phyloP scores from a whole-genome alignment of 2,329 filamentous ascomycete genomes.

The Paecilomyces dactylethromorphus region DNA sequence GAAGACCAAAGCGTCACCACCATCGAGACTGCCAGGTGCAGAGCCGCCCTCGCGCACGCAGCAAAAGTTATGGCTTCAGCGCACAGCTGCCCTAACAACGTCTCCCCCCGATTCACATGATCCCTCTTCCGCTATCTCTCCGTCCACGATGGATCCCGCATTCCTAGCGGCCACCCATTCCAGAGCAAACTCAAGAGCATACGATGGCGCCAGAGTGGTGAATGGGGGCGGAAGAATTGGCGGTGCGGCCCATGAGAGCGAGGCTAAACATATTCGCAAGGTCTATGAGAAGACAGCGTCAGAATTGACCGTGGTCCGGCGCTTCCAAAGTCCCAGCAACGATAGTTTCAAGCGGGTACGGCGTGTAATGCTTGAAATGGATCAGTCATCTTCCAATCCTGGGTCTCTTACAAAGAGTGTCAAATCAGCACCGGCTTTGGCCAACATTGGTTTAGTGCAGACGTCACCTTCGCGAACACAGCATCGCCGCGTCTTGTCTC shows the following conservation, averaged over 20 bases:
- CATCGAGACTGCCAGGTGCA: constrained; percentile 25
- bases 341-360: constrained; percentile 36
- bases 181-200: constrained; percentile 21
- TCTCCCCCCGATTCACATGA: constrained; percentile 36
- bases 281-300: constrained; percentile 38
- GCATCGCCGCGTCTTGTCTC: constrained; percentile 6
- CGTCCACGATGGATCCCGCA: constrained; percentile 29
- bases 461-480: constrained; percentile 13
- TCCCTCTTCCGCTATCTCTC: constrained; percentile 20
- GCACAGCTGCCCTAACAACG: constrained; percentile 38
- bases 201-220: constrained; percentile 21
- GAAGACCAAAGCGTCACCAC: constrained; percentile 26
- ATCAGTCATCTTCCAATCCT: constrained; percentile 4
- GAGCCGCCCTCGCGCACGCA: constrained; percentile 41
- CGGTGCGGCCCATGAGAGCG: constrained; percentile 22
- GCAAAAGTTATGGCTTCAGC: constrained; percentile 43
- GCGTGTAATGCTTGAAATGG: constrained; percentile 17
- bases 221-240: constrained; percentile 23
- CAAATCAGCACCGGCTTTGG: constrained; percentile 27
- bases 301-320: constrained; percentile 39
- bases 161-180: constrained; percentile 23
- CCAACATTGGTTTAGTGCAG: constrained; percentile 17
- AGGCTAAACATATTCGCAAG: constrained; percentile 35
- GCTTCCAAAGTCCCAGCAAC: constrained; percentile 38
- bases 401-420: constrained; percentile 23